Percentiles rank a stretch among this genome's conserved stretches.
These are phyloP conservation scores for Fonsecaea pugnacius DNA, from an alignment of 2,329 filamentous ascomycete species.

Conservation along the genomic window DNA sequence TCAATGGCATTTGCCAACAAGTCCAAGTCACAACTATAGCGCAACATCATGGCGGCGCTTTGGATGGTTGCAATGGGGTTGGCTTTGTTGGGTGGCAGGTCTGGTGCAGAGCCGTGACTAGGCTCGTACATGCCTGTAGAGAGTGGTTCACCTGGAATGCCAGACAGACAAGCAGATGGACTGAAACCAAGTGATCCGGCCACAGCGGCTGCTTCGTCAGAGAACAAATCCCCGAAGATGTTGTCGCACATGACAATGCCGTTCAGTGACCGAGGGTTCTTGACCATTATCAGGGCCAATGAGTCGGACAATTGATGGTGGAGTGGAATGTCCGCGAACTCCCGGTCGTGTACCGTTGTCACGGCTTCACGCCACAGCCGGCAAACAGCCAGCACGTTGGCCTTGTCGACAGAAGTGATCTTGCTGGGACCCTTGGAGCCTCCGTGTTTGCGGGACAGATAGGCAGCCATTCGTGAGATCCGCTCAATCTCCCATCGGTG, in stretches of 20 bases:
- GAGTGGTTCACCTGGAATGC: slow-evolving; percentile 61
- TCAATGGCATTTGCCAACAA: slow-evolving; percentile 77
- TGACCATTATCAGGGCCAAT: slow-evolving; percentile 89
- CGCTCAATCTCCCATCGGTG: slow-evolving; percentile 78
- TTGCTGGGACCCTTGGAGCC: slow-evolving; percentile 68
- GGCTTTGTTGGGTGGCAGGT: slow-evolving; percentile 69
- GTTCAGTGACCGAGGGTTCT: slow-evolving; percentile 81
- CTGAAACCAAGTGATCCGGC: slow-evolving; percentile 82
- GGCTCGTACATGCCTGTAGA: slow-evolving; percentile 91
- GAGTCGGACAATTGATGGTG: slow-evolving; percentile 88
- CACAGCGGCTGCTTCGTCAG: slow-evolving; percentile 88
- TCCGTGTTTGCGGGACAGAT: slow-evolving; percentile 67
- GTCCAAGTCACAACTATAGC: slow-evolving; percentile 80
- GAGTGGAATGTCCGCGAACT: slow-evolving; percentile 81
- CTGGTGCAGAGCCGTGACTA: slow-evolving; percentile 69
- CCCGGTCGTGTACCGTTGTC: slow-evolving; percentile 74
- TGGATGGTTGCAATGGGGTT: slow-evolving; percentile 89
- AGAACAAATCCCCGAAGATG: slow-evolving; percentile 90
- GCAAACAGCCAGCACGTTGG: slow-evolving; percentile 86
- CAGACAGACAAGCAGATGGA: slow-evolving; percentile 81
- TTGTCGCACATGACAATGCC: slow-evolving; percentile 88
- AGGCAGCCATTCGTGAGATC: slow-evolving; percentile 75
- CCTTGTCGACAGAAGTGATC: slow-evolving; percentile 87
- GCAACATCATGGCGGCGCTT: slow-evolving; percentile 89
- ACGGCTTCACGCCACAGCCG: slow-evolving; percentile 84